A percentile compares a stretch with the other conserved stretches of the same genome.
Evolutionary conservation across 1,284 basidiomycete species (phyloP).

Genomic region (Irpex sp.): DNA sequence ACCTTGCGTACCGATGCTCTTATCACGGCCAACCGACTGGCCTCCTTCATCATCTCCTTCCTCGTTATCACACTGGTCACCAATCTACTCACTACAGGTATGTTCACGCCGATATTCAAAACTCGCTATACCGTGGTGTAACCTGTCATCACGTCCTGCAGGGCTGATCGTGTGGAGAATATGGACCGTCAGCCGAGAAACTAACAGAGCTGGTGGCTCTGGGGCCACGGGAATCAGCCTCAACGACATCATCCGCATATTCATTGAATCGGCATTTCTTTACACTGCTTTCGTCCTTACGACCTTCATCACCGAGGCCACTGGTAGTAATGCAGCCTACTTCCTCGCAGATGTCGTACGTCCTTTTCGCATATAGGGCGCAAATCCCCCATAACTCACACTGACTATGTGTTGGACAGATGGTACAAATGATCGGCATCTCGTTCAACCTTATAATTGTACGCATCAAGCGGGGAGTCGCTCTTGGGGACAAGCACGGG

Average conservation of each 20-base stretch:
- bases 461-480: background rate
- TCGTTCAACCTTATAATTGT: conserved; percentile 9
- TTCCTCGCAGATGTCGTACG: conserved; percentile 7
- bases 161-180: conserved; percentile 9
- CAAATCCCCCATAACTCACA: background rate
- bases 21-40: conserved; percentile 1
- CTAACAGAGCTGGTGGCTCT: background rate
- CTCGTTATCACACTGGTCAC: conserved; percentile 1
- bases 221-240: background rate
- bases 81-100: conserved; percentile 8
- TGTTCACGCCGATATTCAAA: background rate
- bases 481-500: background rate
- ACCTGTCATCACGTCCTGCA: background rate
- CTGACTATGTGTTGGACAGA: background rate
- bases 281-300: conserved; percentile 4
- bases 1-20: background rate
- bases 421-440: conserved; percentile 1
- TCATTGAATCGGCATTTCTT: conserved; percentile 7
- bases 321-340: conserved; percentile 9
- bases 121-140: too few species aligned
- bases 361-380: background rate
- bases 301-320: conserved; percentile 5
- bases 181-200: background rate
- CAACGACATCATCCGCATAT: conserved; percentile 4
- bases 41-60: conserved; percentile 3